These are phyloP conservation scores for Arthrobotrys conoides DNA, from an alignment of 2,329 filamentous ascomycete genomes.

Conservation along the genomic window DNA sequence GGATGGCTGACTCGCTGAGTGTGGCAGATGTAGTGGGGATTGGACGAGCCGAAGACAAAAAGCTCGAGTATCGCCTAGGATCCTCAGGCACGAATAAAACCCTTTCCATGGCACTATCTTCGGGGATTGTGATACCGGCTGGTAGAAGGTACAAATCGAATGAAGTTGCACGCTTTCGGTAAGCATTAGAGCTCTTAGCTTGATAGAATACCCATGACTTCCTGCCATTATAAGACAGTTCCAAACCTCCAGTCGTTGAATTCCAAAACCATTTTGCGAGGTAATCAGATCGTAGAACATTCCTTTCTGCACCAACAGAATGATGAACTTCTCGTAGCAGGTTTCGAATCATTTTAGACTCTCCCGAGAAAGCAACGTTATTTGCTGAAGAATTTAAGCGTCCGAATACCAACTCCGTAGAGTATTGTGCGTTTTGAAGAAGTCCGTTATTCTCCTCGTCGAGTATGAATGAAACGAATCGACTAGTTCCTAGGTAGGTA, in stretches of 20 bases:
- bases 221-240: neutral
- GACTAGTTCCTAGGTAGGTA: neutral
- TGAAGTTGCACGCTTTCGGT: neutral
- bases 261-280: slow-evolving; percentile 5
- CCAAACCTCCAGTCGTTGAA: neutral
- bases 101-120: neutral
- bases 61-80: neutral
- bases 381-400: neutral
- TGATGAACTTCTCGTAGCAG: neutral
- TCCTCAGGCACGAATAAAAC: neutral
- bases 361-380: neutral
- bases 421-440: neutral
- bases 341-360: neutral
- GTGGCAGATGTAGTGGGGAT: neutral
- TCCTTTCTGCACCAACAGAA: neutral
- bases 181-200: neutral
- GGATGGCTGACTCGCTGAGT: neutral
- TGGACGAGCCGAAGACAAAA: neutral
- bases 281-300: neutral
- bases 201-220: neutral
- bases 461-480: neutral
- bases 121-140: neutral
- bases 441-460: neutral
- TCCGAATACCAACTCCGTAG: neutral
- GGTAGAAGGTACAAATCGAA: slow-evolving; percentile 3